Base-by-base conservation (phyloP, 352 stramenopile species). In the Chrysophaeum taylorii region DNA sequence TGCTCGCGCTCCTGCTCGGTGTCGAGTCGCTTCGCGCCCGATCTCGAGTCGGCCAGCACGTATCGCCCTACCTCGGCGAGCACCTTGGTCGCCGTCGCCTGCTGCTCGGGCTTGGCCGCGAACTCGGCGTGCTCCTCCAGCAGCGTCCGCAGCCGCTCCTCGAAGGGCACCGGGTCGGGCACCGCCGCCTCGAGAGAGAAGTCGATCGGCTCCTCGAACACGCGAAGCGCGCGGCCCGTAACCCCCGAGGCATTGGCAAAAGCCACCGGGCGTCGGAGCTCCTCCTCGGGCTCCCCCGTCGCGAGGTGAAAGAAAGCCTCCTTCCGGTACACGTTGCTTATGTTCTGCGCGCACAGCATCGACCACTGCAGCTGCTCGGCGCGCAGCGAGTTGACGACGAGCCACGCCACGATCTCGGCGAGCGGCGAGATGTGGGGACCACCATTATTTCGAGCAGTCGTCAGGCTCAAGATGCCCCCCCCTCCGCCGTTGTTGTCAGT, bases 321-420 rank as follows among this genome's bases (percentile, higher is more conserved):
- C 41, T 89, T 92, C 7, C 89, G 84, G 84, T 87, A 95, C 45
- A 87, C 91, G 48, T 94, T 94, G 72, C 92, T 83, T 16, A 94
- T 73, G 69, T 94, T 89, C 72, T 94, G 88, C 45, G 94, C 70
- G 37, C 87, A 94, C 0, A 94, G 75, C 72, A 92, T 85, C 4
- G 91, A 82, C 5, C 91, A 79, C 64, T 94, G 87, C 83, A 94
- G 88, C 36, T 87, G 88, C 70, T 95, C 89, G 77, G 91, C 92
- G 12, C 87, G 86, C 86, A 95, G 94, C 42, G 87, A 92, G 74
- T 95, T 95, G 66, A 94, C 86, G 27, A 94, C 72, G 29, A 95
- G 81, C 89, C 89, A 95, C 1, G 87, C 88, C 1, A 75, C 73
- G 21, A 79, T 54, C 25, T 71, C 74, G 0, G 63, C 69, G 9